These are phyloP conservation scores for Ophiostoma pallidulum DNA, from an alignment of 2,329 filamentous ascomycete genomes.

Conservation along the genomic window DNA sequence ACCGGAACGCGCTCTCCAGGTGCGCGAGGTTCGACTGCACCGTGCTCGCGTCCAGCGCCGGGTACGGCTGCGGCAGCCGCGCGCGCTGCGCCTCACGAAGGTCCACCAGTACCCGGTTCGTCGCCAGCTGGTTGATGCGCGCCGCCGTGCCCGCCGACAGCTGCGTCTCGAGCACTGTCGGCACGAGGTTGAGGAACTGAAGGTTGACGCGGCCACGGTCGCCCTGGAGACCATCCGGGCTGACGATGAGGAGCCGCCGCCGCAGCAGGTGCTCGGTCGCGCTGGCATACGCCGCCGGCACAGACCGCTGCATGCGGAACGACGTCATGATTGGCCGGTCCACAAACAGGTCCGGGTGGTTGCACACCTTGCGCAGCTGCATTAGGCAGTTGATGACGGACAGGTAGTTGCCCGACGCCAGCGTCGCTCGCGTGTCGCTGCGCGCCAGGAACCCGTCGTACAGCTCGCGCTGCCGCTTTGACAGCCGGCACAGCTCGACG, in stretches of 20 bases:
- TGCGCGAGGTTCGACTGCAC: constrained; percentile 61
- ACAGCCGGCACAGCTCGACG: constrained; percentile 89
- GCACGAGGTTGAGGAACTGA: constrained; percentile 69
- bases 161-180: constrained; percentile 57
- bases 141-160: constrained; percentile 49
- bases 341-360: constrained; percentile 94
- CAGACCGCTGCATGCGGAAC: constrained; percentile 79
- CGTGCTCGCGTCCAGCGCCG: constrained; percentile 53
- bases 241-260: constrained; percentile 50
- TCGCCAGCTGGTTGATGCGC: constrained; percentile 56
- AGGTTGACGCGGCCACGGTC: constrained; percentile 46
- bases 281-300: constrained; percentile 60
- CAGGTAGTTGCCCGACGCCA: constrained; percentile 89
- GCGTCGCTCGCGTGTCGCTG: constrained; percentile 76
- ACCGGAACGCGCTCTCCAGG: constrained; percentile 61
- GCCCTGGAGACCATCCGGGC: constrained; percentile 34
- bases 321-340: constrained; percentile 95
- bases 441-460: constrained; percentile 95
- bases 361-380: constrained; percentile 96
- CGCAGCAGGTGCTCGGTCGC: constrained; percentile 61
- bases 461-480: constrained; percentile 86
- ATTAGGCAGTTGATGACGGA: constrained; percentile 98
- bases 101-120: constrained; percentile 58
- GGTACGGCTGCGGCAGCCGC: constrained; percentile 46
- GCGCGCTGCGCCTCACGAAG: constrained; percentile 61